A percentile compares a stretch with the other conserved stretches of the same genome.
Conservation (phyloP, 2,329 filamentous ascomycete genomes). For the Cytospora chrysosperma region DNA sequence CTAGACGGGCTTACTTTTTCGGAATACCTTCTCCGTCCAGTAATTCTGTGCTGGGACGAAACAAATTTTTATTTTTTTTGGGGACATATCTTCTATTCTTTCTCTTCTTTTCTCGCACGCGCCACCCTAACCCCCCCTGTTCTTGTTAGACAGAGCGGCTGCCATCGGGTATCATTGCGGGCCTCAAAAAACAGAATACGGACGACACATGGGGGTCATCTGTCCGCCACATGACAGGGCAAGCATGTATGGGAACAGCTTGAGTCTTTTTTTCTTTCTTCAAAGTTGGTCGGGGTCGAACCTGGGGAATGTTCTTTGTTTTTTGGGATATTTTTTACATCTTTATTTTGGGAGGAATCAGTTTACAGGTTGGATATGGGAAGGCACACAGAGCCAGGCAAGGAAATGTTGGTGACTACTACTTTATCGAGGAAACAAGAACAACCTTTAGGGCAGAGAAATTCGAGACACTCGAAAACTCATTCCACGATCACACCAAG, state of each 20-base stretch:
- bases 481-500: neutral
- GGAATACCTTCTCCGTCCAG: neutral
- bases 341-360: no score
- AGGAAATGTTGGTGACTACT: neutral
- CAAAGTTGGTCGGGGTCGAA: no score
- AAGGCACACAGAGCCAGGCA: neutral
- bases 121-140: neutral
- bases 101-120: neutral
- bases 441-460: neutral
- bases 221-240: neutral
- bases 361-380: neutral
- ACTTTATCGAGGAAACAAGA: no score
- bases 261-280: no score
- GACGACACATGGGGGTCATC: neutral
- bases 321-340: no score
- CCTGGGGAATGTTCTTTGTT: no score
- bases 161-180: neutral
- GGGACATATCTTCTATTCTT: neutral
- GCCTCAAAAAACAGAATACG: neutral
- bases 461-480: neutral
- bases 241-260: neutral
- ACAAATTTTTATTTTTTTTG: neutral
- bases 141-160: neutral
- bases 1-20: constrained; percentile 19
- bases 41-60: constrained; percentile 10